Evolutionary conservation across 2,329 filamentous ascomycete genomes (phyloP).

Genomic region (Arthrobotrys sinensis): DNA sequence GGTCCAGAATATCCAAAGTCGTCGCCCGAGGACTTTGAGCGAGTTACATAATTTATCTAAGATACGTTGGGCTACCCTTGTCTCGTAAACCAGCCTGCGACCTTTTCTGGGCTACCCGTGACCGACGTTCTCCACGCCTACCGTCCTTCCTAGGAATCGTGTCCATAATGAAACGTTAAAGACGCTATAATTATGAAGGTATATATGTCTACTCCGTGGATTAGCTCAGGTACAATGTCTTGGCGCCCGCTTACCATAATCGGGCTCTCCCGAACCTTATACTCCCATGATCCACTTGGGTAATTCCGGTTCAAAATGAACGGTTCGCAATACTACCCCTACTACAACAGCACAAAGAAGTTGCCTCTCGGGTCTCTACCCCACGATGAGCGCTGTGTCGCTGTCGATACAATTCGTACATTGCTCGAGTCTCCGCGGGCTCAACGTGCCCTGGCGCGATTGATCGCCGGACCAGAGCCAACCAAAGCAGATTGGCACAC

Average conservation of each 20-base stretch:
- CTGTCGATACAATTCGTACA: not conserved
- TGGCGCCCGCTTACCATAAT: not conserved
- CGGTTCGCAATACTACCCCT: conserved; percentile 16
- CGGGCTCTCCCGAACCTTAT: not conserved
- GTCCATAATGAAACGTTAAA: no score
- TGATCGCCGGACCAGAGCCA: conserved; percentile 1
- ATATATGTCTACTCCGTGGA: no score
- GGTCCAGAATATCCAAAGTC: no score
- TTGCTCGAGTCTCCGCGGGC: conserved; percentile 5
- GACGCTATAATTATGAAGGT: no score
- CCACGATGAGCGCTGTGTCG: not conserved
- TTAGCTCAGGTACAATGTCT: not conserved
- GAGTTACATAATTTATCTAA: no score
- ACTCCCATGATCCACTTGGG: no score
- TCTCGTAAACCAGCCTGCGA: no score
- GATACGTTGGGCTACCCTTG: no score
- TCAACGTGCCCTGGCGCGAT: not conserved
- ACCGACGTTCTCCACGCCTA: no score
- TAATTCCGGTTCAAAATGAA: conserved; percentile 1
- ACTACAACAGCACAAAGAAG: conserved; percentile 16
- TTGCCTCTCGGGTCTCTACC: conserved; percentile 14
- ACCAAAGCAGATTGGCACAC: not conserved
- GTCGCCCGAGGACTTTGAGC: no score
- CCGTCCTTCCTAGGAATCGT: no score
- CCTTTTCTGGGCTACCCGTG: no score